Percentiles rank a stretch among this genome's conserved stretches.
These are phyloP conservation scores for Solanum appendiculatum DNA, from an alignment of 257 asterid species.

Conservation along the genomic window DNA sequence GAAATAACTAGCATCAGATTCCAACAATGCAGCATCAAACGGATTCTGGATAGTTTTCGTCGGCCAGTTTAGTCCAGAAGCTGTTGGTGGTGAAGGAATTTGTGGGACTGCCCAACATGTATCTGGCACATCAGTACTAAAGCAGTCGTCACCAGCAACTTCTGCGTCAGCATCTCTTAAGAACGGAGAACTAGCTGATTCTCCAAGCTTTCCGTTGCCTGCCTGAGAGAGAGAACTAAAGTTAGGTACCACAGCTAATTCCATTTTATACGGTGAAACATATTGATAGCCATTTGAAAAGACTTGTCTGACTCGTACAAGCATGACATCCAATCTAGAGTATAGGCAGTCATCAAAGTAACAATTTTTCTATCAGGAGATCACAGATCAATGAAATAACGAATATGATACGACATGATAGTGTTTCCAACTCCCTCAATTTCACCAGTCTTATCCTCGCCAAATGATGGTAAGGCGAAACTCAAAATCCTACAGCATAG, in stretches of 20 bases:
- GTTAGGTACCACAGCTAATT: background rate
- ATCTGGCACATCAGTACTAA: conserved; percentile 42
- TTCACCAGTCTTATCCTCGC: background rate
- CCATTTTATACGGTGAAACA: background rate
- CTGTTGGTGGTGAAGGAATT: conserved; percentile 73
- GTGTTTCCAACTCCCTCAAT: background rate
- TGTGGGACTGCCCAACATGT: conserved; percentile 70
- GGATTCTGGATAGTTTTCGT: conserved; percentile 20
- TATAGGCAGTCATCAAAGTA: background rate
- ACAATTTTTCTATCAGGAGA: background rate
- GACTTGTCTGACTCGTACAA: background rate
- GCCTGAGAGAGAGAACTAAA: conserved; percentile 33
- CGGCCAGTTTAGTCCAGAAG: conserved; percentile 73
- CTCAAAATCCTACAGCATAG: background rate
- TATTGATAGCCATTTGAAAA: background rate
- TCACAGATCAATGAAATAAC: background rate
- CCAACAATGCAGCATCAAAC: conserved; percentile 33
- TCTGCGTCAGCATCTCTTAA: conserved; percentile 41
- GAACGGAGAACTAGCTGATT: conserved; percentile 36
- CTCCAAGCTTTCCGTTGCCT: conserved; percentile 58
- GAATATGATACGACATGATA: background rate
- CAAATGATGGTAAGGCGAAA: background rate
- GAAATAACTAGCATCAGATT: conserved; percentile 43
- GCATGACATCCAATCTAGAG: background rate
- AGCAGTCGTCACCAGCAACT: conserved; percentile 46